Percentiles rank a stretch among this genome's conserved stretches.
Evolutionary conservation across 805 yeast species (phyloP).

Genomic region (Groenewaldozyma salmanticensis): DNA sequence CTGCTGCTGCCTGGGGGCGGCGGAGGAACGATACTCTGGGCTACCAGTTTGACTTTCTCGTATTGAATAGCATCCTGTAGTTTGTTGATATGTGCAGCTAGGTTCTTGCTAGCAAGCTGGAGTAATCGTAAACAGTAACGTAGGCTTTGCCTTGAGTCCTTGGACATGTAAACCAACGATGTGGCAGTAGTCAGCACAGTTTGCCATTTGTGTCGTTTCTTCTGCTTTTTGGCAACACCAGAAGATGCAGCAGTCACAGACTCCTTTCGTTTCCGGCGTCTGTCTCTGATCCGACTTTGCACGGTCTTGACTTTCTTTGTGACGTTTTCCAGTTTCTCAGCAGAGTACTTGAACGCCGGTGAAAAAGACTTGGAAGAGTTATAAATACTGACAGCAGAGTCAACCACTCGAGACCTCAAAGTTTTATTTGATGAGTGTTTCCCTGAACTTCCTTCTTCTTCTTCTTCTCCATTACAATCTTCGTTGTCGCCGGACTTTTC

Average conservation of each 20-base stretch:
- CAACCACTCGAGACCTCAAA: slow-evolving; percentile 12
- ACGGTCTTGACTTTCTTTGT: not conserved
- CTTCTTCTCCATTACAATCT: not conserved
- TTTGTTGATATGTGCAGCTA: slow-evolving; percentile 54
- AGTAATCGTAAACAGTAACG: slow-evolving; percentile 72
- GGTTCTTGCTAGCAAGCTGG: slow-evolving; percentile 69
- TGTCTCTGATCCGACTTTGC: not conserved
- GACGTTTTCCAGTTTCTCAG: slow-evolving; percentile 29
- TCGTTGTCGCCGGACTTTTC: not conserved
- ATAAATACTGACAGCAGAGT: slow-evolving; percentile 25
- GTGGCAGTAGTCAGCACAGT: slow-evolving; percentile 27
- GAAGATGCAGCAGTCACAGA: not conserved
- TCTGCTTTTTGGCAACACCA: slow-evolving; percentile 1
- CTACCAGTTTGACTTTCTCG: slow-evolving; percentile 22
- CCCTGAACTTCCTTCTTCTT: slow-evolving; percentile 1
- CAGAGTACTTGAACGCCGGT: slow-evolving; percentile 46
- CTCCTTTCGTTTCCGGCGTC: not conserved
- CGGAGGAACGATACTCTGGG: slow-evolving; percentile 18
- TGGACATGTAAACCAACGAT: slow-evolving; percentile 35
- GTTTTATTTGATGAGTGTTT: no score
- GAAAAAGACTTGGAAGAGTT: slow-evolving; percentile 33
- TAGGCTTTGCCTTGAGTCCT: slow-evolving; percentile 66
- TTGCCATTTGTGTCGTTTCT: slow-evolving; percentile 19
- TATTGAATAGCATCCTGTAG: slow-evolving; percentile 46
- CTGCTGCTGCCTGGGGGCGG: no score